phyloP scores from a whole-genome alignment of 495 filamentous ascomycete genomes.

The Penicillium cinerascens region DNA sequence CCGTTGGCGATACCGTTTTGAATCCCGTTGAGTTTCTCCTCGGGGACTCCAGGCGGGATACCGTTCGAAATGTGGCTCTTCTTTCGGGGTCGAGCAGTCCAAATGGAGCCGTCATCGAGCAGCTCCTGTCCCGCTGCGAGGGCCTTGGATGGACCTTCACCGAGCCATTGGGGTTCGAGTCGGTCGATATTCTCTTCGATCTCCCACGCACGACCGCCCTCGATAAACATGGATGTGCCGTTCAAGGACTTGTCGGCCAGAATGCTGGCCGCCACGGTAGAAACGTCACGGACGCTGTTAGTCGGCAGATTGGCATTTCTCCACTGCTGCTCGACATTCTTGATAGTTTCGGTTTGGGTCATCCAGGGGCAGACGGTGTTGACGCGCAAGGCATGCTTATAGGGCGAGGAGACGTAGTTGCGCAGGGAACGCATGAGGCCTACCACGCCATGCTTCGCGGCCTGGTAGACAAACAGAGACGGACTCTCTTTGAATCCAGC shows the following conservation, averaged over 20 bases:
- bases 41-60: slow-evolving; percentile 21
- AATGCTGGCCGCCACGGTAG: slow-evolving; percentile 39
- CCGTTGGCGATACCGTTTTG: slow-evolving; percentile 4
- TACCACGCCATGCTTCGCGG: slow-evolving; percentile 48
- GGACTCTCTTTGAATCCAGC: slow-evolving; percentile 48
- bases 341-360: slow-evolving; percentile 42
- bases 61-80: slow-evolving; percentile 21
- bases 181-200: slow-evolving; percentile 45
- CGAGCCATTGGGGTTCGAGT: slow-evolving; percentile 43
- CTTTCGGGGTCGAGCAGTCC: slow-evolving; percentile 20
- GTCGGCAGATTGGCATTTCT: slow-evolving; percentile 40
- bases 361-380: slow-evolving; percentile 57
- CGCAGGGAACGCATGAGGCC: slow-evolving; percentile 49
- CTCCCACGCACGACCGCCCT: slow-evolving; percentile 48
- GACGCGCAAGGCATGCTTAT: slow-evolving; percentile 42
- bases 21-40: slow-evolving; percentile 14
- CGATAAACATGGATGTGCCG: slow-evolving; percentile 46
- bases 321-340: slow-evolving; percentile 43
- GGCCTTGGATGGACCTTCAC: slow-evolving; percentile 33
- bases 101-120: slow-evolving; percentile 29
- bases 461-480: slow-evolving; percentile 46
- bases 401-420: slow-evolving; percentile 33
- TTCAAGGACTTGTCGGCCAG: slow-evolving; percentile 35
- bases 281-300: slow-evolving; percentile 44
- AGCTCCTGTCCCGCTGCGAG: slow-evolving; percentile 38